phyloP scores from a whole-genome alignment of 345 rosid genomes.

The Bruguiera gymnorhiza region DNA sequence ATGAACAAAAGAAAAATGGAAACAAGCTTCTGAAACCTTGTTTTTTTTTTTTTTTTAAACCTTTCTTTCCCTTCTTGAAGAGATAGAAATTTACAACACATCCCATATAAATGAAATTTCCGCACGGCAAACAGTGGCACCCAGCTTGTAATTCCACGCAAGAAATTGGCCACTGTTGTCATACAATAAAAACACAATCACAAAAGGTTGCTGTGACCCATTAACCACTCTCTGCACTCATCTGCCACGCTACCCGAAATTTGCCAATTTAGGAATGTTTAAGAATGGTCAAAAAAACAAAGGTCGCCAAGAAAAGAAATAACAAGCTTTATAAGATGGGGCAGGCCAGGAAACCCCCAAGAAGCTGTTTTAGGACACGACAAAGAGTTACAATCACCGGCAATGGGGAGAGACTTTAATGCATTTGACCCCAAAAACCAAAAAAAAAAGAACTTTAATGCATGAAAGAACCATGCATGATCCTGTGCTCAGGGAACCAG shows the following conservation, averaged over 20 bases:
- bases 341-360: background rate
- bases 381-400: conserved; percentile 36
- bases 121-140: background rate
- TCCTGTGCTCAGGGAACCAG: too few relatives aligned
- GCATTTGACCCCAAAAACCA: too few relatives aligned
- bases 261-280: conserved; percentile 15
- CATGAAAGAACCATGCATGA: too few relatives aligned
- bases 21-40: conserved; percentile 14
- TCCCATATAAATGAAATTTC: background rate
- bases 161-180: conserved; percentile 6
- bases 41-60: background rate
- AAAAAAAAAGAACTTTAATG: background rate
- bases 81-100: background rate
- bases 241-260: conserved; percentile 24
- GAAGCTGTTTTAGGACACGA: conserved; percentile 28
- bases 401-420: background rate
- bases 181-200: background rate
- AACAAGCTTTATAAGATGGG: background rate
- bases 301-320: conserved; percentile 3
- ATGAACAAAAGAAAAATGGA: conserved; percentile 3
- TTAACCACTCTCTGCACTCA: conserved; percentile 27
- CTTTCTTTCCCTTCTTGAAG: background rate
- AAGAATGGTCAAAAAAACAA: conserved; percentile 9
- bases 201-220: conserved; percentile 25
- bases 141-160: background rate